Percentiles rank a stretch among this genome's conserved stretches.
phyloP scores from a whole-genome alignment of 1,284 basidiomycete genomes.

The Veloporphyrellus conicus region DNA sequence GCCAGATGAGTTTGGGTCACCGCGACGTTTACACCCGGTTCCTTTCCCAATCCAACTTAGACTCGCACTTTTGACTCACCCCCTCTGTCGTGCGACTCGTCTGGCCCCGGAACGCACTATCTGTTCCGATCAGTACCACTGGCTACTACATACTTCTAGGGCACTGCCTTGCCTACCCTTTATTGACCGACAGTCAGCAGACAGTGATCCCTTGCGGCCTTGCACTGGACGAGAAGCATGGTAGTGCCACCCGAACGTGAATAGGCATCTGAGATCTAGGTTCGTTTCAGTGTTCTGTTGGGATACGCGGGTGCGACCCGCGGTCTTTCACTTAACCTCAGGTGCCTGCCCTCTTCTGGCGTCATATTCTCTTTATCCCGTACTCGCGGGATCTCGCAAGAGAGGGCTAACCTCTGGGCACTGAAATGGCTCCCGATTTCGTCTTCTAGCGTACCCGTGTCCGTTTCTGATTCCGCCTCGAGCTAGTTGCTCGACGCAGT shows the following conservation, averaged over 20 bases:
- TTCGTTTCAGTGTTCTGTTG: conserved; percentile 1
- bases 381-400: no score
- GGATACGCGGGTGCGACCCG: conserved; percentile 3
- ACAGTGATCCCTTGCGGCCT: neutral
- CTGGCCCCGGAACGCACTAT: no score
- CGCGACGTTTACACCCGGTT: no score
- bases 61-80: conserved; percentile 6
- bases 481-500: neutral
- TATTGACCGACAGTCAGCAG: neutral
- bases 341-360: conserved; percentile 1
- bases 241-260: neutral
- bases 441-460: neutral
- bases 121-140: no score
- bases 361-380: neutral
- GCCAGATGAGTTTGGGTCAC: conserved; percentile 6
- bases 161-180: no score
- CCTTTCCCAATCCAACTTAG: neutral
- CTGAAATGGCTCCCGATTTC: no score
- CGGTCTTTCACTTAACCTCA: conserved; percentile 3
- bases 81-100: no score
- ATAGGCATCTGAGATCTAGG: conserved; percentile 16
- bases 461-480: neutral
- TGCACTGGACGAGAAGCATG: neutral
- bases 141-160: no score
- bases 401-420: no score